These are phyloP conservation scores for Phaffomyces antillensis DNA, from an alignment of 805 yeast species.

Conservation along the genomic window DNA sequence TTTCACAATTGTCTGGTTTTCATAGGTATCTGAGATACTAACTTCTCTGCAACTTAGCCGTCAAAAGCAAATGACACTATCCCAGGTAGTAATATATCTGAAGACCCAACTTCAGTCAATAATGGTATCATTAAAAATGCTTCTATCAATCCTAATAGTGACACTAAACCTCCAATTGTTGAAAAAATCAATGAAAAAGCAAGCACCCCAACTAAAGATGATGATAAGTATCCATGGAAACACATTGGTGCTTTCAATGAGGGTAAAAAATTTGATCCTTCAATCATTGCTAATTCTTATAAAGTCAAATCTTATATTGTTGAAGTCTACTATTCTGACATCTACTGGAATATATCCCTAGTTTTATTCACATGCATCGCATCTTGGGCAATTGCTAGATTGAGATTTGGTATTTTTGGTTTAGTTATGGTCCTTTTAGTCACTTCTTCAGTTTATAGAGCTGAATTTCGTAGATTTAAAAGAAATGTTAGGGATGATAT, in stretches of 20 bases:
- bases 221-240: slow-evolving; percentile 31
- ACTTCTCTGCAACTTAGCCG: background rate
- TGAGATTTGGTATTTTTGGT: slow-evolving; percentile 60
- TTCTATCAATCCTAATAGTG: background rate
- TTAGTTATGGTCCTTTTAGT: slow-evolving; percentile 51
- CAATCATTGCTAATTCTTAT: slow-evolving; percentile 24
- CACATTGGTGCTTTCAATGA: slow-evolving; percentile 25
- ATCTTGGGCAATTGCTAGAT: slow-evolving; percentile 59
- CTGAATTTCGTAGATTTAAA: slow-evolving; percentile 70
- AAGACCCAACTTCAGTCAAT: too few relatives aligned
- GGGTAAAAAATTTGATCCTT: slow-evolving; percentile 17
- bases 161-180: background rate
- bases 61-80: background rate
- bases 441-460: slow-evolving; percentile 59
- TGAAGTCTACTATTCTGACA: slow-evolving; percentile 66
- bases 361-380: slow-evolving; percentile 66
- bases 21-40: background rate
- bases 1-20: background rate
- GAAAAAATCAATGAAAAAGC: background rate
- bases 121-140: too few relatives aligned
- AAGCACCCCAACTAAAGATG: background rate
- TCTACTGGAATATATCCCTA: slow-evolving; percentile 61
- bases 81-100: background rate
- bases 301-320: slow-evolving; percentile 50
- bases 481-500: slow-evolving; percentile 72